phyloP scores from a whole-genome alignment of 139 green algal species.

The Axilococcus clingmanii region DNA sequence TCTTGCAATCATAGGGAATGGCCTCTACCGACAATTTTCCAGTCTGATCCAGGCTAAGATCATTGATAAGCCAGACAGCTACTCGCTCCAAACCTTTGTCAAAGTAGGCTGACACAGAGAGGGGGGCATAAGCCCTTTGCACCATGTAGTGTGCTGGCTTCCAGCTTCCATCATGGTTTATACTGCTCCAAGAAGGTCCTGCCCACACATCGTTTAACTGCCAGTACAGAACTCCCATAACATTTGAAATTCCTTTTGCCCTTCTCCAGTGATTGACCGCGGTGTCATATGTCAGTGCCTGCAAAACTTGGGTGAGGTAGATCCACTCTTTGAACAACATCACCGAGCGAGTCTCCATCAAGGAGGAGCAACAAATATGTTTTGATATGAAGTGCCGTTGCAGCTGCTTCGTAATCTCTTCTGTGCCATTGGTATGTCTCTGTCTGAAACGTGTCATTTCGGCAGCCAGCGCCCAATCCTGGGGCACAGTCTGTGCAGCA shows the following conservation, averaged over 20 bases:
- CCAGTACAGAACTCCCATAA: constrained; percentile 74
- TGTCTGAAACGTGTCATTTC: constrained; percentile 45
- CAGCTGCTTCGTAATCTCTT: constrained; percentile 49
- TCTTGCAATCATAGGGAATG: no score
- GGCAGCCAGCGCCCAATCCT: constrained; percentile 32
- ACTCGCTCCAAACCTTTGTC: no score
- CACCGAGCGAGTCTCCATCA: not conserved
- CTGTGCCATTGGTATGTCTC: constrained; percentile 50
- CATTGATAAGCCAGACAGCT: no score
- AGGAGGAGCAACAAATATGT: not conserved
- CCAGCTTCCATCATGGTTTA: constrained; percentile 50
- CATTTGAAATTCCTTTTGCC: constrained; percentile 33
- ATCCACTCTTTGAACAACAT: constrained; percentile 15
- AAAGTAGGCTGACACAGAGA: no score
- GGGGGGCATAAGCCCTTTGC: constrained; percentile 22
- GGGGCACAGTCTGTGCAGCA: constrained; percentile 8
- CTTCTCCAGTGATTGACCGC: constrained; percentile 48
- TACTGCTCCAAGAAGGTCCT: constrained; percentile 47
- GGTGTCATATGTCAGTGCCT: constrained; percentile 60
- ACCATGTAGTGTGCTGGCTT: constrained; percentile 52
- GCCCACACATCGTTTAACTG: constrained; percentile 78
- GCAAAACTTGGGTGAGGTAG: constrained; percentile 54
- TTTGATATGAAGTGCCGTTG: constrained; percentile 19
- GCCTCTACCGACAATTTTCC: no score
- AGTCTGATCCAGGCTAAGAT: no score